A percentile compares a stretch with the other conserved stretches of the same genome.
Conservation (phyloP, 163 green algal genomes). For the Chlorella variabilis region DNA sequence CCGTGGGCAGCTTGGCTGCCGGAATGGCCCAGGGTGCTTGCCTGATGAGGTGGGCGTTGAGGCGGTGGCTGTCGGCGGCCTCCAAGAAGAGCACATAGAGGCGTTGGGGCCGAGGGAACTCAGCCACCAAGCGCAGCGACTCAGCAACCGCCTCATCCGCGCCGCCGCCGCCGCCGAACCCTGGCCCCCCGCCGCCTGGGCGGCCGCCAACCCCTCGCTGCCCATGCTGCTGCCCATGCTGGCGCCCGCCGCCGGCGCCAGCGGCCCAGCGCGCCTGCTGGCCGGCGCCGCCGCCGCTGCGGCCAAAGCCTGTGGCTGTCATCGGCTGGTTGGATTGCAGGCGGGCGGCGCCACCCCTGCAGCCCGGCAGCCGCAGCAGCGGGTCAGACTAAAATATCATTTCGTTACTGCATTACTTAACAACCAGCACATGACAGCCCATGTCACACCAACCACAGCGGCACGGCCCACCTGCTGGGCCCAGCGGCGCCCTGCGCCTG, state of each 20-base stretch:
- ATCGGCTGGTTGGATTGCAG: constrained; percentile 10
- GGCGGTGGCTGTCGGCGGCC: constrained; percentile 63
- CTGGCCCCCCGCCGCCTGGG: background rate
- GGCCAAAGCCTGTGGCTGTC: constrained; percentile 13
- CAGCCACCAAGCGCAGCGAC: constrained; percentile 16
- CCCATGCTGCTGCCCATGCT: background rate
- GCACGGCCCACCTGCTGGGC: constrained; percentile 10
- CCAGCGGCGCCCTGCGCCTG: constrained; percentile 18
- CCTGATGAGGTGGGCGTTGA: constrained; percentile 54
- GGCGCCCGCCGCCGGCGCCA: background rate
- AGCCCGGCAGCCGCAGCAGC: background rate
- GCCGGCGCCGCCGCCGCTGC: constrained; percentile 15
- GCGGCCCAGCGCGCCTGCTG: background rate
- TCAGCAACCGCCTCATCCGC: constrained; percentile 23
- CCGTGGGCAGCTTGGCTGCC: no score
- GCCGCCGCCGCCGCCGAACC: background rate
- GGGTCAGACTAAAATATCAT: no score
- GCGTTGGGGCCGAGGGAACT: constrained; percentile 63
- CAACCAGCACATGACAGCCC: no score
- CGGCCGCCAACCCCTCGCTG: background rate
- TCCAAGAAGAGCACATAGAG: constrained; percentile 72
- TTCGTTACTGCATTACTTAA: no score
- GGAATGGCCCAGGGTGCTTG: no score
- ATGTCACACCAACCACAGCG: background rate
- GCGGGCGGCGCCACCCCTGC: constrained; percentile 27